Conservation (phyloP, 1,284 basidiomycete genomes). For the Meira miltonrushii region DNA sequence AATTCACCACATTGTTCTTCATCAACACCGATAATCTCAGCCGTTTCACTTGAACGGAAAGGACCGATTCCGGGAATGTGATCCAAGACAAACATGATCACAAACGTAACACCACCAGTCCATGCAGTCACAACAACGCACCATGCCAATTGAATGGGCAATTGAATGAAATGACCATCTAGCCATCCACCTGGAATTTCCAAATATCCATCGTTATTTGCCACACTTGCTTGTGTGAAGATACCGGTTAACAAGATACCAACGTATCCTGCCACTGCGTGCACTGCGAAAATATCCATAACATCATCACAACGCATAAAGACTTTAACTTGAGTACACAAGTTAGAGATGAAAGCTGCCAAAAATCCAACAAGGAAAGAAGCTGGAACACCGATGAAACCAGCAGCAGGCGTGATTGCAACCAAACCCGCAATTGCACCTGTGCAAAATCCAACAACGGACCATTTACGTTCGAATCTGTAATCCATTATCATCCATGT, state of each 20-base stretch:
- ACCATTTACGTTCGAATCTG: slow-evolving; percentile 56
- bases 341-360: slow-evolving; percentile 66
- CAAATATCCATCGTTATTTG: slow-evolving; percentile 72
- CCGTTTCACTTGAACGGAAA: slow-evolving; percentile 72
- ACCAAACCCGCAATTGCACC: slow-evolving; percentile 86
- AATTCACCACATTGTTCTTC: slow-evolving; percentile 83
- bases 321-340: slow-evolving; percentile 85
- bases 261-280: slow-evolving; percentile 79
- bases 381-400: slow-evolving; percentile 62
- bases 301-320: slow-evolving; percentile 53
- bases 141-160: slow-evolving; percentile 82
- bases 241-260: slow-evolving; percentile 80
- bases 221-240: slow-evolving; percentile 81
- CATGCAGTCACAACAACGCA: slow-evolving; percentile 55
- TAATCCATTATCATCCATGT: slow-evolving; percentile 55
- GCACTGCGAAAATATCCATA: slow-evolving; percentile 73
- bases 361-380: slow-evolving; percentile 67
- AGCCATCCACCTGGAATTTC: slow-evolving; percentile 73
- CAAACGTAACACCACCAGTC: slow-evolving; percentile 54
- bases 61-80: slow-evolving; percentile 73
- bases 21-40: slow-evolving; percentile 87
- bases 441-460: slow-evolving; percentile 82
- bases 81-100: slow-evolving; percentile 89
- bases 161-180: slow-evolving; percentile 66
- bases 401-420: slow-evolving; percentile 55